These are phyloP conservation scores for Mimosa bimucronata DNA, from an alignment of 306 rosid genomes.

Conservation along the genomic window DNA sequence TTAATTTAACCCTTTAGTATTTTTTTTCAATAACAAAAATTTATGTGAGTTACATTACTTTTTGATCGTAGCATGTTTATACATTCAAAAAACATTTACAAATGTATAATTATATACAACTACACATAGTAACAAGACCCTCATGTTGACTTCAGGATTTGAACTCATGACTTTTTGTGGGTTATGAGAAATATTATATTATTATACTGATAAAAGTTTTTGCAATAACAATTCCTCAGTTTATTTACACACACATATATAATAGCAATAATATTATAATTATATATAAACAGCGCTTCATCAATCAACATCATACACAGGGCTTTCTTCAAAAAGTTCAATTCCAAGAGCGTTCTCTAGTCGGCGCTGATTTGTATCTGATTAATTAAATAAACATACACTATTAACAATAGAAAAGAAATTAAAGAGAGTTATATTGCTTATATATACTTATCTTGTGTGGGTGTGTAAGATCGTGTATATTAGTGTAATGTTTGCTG, in stretches of 20 bases:
- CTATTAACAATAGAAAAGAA: neutral
- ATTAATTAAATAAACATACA: neutral
- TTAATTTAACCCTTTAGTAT: neutral
- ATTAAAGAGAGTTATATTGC: neutral
- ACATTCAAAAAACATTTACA: too few species aligned
- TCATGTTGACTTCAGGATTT: too few species aligned
- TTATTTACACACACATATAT: neutral
- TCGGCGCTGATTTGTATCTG: slow-evolving; percentile 32
- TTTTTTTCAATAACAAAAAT: too few species aligned
- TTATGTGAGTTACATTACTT: too few species aligned
- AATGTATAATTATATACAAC: too few species aligned
- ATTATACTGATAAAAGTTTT: too few species aligned
- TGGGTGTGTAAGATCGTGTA: neutral
- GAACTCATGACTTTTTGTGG: too few species aligned
- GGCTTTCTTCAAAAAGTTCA: slow-evolving; percentile 21
- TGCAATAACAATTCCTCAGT: too few species aligned
- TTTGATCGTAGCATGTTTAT: too few species aligned
- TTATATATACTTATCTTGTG: neutral
- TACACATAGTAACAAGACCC: too few species aligned
- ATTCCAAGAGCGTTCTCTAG: slow-evolving; percentile 11
- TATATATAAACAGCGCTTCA: neutral
- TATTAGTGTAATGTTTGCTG: slow-evolving; percentile 24
- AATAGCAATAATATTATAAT: neutral
- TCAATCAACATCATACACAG: slow-evolving; percentile 4
- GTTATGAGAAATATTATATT: too few species aligned